Evolutionary conservation across 306 rosid genomes (phyloP), one percentile per base, ranked within the genome.

Genomic region (Phaseolus lunatus): DNA sequence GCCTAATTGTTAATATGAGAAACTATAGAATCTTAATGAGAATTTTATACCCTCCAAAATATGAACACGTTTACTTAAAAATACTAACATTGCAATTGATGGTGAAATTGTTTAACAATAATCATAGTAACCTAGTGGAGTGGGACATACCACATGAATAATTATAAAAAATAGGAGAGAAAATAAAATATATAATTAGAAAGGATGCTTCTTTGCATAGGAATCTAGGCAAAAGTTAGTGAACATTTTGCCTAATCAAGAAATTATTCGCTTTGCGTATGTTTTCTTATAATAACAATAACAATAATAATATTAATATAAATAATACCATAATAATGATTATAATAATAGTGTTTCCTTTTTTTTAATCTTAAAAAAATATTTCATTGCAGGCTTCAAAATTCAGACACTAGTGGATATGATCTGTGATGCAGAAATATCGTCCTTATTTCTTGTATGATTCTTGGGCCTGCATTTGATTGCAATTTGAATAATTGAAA

Each of bases 151-250:
- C 26, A 70, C 79, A 76, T 70, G 45, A 76, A 62, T n/a, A 75
- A 37, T 49, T 45, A 71, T 65, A n/a, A 44, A 53, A 65, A 45
- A 53, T 5, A 6, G 41, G 35, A 49, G 54, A 39, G 7, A 52
- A 41, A 29, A 50, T 35, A 45, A 52, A n/a, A 83, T 33, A 65
- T 45, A 11, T 11, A 71, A 14, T 76, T 77, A 43, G 7, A 44
- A 73, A 65, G 45, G 68, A 71, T 80, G 74, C 74, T 84, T 72
- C 82, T 33, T 5, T 82, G 78, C 89, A 85, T 80, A 85, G 91
- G 93, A 85, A 88, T 88, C 86, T 90, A 81, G 80, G 78, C 72
- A 77, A 52, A 80, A 69, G 85, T 66, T 72, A 44, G 66, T 54
- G 84, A 85, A 80, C 77, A 76, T 35, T 83, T 84, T 75, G 68